Evolutionary conservation across 2,329 filamentous ascomycete genomes (phyloP), one percentile per base, ranked within the genome.

Genomic region (Endothia cerciana): DNA sequence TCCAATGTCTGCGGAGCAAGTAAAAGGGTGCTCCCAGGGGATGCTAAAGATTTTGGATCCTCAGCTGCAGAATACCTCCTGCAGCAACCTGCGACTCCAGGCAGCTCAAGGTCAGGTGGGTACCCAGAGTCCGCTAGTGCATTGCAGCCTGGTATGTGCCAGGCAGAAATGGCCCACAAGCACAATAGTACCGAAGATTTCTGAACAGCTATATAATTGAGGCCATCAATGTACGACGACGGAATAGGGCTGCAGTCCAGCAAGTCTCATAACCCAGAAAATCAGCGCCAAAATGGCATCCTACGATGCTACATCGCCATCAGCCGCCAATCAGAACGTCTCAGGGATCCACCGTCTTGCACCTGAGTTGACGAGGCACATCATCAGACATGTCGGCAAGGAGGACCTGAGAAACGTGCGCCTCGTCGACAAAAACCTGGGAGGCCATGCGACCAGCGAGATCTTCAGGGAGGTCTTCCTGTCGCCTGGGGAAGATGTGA

Each of bases 321-420:
- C 51, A n/a, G 19, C 28, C 51, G n/a, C 10, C 1, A 10, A 25
- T 15, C 28, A n/a, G 19, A 15, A n/a, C 19, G 17, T 15, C 30
- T 36, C 51, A 8, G 8, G 51, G 28, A 15, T 55, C 51, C 3
- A 17, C 8, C 22, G 33, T 30, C 62, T 66, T n/a, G 49, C 62
- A 40, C 62, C 65, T 7, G 65, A 66, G n/a, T 15, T 66, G 13
- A 30, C 43, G 17, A 22, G 63, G 22, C 36, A 51, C 17, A 60
- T 66, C 6, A 38, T 64, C 15, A 56, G 43, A 53, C 38, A 66
- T 5, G 40, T 64, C 11, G 4, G 11, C n/a, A 60, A 36, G 40
- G 38, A 25, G 15, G 65, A 64, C 25, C 62, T 66, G 10, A 36
- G n/a, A 5, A 57, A 57, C 33, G 38, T 49, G 1, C 62, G 65